Percentiles rank a stretch among this genome's conserved stretches.
Evolutionary conservation across 129 eudicot genomes (phyloP).

Genomic region (Rutidosis leptorrhynchoides): DNA sequence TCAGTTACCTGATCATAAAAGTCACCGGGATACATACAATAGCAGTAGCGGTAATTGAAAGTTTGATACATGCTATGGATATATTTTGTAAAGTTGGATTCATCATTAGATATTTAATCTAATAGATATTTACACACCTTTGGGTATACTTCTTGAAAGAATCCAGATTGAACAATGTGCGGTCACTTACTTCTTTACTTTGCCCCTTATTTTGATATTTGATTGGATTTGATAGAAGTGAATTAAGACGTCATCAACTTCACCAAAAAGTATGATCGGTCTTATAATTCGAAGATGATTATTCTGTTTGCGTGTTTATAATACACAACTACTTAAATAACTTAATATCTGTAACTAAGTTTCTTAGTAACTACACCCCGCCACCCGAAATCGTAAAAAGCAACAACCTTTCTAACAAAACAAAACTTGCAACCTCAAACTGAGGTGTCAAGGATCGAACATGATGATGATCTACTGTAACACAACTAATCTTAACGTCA

Average conservation of each 20-base stretch:
- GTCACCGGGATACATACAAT: background rate
- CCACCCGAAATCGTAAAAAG: constrained; percentile 58
- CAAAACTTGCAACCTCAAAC: constrained; percentile 41
- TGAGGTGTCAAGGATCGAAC: constrained; percentile 52
- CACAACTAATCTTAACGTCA: no score
- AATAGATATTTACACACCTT: constrained; percentile 36
- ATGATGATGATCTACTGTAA: constrained; percentile 38
- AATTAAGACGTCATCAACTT: background rate
- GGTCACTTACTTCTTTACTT: constrained; percentile 30
- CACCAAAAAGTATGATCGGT: constrained; percentile 21
- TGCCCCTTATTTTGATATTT: constrained; percentile 9
- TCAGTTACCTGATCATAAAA: background rate
- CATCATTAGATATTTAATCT: background rate
- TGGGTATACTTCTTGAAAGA: constrained; percentile 17
- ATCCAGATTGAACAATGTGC: constrained; percentile 4
- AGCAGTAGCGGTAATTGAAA: background rate
- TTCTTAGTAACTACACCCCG: constrained; percentile 63
- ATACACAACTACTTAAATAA: constrained; percentile 46
- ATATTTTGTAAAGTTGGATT: background rate
- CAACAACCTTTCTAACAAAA: constrained; percentile 64
- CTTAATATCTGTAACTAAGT: constrained; percentile 53
- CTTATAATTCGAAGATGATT: constrained; percentile 47
- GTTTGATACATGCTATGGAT: background rate
- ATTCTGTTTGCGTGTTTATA: constrained; percentile 44
- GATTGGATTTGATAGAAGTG: background rate